Evolutionary conservation across 2,329 filamentous ascomycete species (phyloP).

Genomic region (Chrysosporium queenslandicum): DNA sequence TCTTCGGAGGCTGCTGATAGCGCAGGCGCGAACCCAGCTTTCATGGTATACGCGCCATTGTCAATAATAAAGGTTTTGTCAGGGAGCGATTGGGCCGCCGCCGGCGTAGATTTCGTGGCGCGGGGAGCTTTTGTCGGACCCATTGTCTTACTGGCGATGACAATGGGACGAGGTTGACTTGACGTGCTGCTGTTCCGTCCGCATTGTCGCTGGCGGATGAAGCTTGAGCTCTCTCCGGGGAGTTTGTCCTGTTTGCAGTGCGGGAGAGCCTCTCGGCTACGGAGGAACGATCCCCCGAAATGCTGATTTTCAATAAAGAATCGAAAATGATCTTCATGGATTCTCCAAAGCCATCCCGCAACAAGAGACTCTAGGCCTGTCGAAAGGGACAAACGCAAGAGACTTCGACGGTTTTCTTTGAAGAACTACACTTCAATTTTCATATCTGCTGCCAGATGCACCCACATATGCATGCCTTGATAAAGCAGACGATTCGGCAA

Average conservation of each 20-base stretch:
- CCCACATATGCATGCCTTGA: too few relatives aligned
- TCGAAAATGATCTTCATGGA: too few relatives aligned
- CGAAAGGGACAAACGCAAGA: too few relatives aligned
- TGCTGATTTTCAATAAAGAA: too few relatives aligned
- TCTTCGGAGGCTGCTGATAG: slow-evolving; percentile 21
- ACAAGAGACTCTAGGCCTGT: too few relatives aligned
- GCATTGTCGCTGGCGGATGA: not conserved
- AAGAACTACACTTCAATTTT: too few relatives aligned
- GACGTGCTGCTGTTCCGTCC: not conserved
- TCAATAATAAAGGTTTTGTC: slow-evolving; percentile 73
- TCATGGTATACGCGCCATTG: slow-evolving; percentile 85
- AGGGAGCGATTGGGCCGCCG: slow-evolving; percentile 44
- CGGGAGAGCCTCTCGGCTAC: too few relatives aligned
- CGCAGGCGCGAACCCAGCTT: slow-evolving; percentile 63
- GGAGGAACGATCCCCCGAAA: not conserved
- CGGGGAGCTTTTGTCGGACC: slow-evolving; percentile 24
- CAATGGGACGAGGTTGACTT: too few relatives aligned
- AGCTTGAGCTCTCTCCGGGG: not conserved
- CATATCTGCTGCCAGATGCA: too few relatives aligned
- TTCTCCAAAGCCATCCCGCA: too few relatives aligned
- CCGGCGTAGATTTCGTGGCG: slow-evolving; percentile 43
- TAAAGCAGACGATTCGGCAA: too few relatives aligned
- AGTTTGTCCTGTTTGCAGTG: slow-evolving; percentile 8
- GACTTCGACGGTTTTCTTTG: too few relatives aligned
- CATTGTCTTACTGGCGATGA: slow-evolving; percentile 3